Evolutionary conservation across 176 grass and related monocot species (phyloP), one percentile per base, ranked within the genome.

Genomic region (Alloteropsis semialata): DNA sequence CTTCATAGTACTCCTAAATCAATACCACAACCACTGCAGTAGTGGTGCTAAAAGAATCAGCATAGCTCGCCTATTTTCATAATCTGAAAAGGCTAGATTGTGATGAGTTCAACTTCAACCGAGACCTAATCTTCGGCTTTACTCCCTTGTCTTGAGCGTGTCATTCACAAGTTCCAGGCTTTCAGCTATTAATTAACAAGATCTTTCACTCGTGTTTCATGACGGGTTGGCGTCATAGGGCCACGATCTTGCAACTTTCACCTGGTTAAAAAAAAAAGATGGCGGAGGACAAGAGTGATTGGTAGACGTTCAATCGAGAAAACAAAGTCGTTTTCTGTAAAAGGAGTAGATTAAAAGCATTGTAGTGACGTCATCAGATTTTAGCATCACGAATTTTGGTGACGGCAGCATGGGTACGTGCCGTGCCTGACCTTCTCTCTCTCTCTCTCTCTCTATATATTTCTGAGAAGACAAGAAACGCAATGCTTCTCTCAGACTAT

Each of bases 241-340:
- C 65, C 25, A 43, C 12, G 12, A 49, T 36, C 49, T 15, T 24
- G 21, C 21, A 19, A 63, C 55, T 3, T 34, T 11, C 27, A 21
- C 70, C 69, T 17, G 27, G 65, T 53, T 22, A 64, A 22, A 51
- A 48, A 5, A 29, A 51, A 71, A 10, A 3, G 2, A 38, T 77
- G 24, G 34, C 69, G 33, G 24, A 43, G 10, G 34, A 45, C n/a
- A 54, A 50, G 45, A 75, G 70, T 16, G 27, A 75, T 53, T 42
- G 15, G 59, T 66, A 38, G 36, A 44, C 25, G 72, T 84, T 56
- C 6, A 76, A 56, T 76, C 32, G 53, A 76, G 36, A 76, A 67
- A 42, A 17, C 24, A 29, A 71, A 12, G 6, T 75, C 44, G 33
- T 75, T 65, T 22, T 84, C 46, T 84, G 21, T 0, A 22, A 85